Conservation (phyloP, 2,329 filamentous ascomycete genomes). For the Lecanicillium sp. region DNA sequence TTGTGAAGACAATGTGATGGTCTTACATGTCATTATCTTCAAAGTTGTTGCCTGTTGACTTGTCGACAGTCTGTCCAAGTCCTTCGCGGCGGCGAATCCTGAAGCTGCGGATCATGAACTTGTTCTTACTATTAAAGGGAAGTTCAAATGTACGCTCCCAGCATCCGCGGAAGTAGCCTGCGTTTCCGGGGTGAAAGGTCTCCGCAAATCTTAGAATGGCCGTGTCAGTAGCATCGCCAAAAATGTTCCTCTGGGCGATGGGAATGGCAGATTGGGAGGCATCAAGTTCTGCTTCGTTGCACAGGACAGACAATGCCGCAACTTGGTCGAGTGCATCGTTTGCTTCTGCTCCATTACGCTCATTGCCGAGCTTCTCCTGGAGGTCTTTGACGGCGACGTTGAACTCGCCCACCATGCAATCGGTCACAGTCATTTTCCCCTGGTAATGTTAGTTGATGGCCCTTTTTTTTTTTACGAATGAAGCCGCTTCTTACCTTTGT, state of each 20-base stretch:
- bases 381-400: constrained; percentile 44
- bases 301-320: constrained; percentile 55
- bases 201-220: constrained; percentile 68
- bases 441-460: too few species aligned
- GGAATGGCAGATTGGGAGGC: constrained; percentile 52
- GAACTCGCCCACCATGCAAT: constrained; percentile 51
- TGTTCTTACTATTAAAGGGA: constrained; percentile 77
- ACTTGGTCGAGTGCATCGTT: constrained; percentile 45
- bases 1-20: constrained; percentile 10
- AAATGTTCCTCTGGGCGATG: constrained; percentile 54
- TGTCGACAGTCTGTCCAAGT: constrained; percentile 28
- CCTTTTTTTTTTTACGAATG: too few species aligned
- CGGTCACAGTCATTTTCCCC: constrained; percentile 68
- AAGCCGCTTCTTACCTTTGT: too few species aligned
- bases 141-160: constrained; percentile 63
- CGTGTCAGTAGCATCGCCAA: constrained; percentile 70
- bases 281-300: constrained; percentile 71
- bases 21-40: constrained; percentile 28
- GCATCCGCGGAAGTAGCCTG: constrained; percentile 49
- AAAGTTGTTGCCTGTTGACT: constrained; percentile 25
- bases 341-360: background rate
- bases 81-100: constrained; percentile 29
- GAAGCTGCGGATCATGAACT: constrained; percentile 66
- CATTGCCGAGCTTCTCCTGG: constrained; percentile 24
- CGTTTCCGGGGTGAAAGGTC: constrained; percentile 41